Conservation (phyloP, 495 filamentous ascomycete species). For the Neurospora sp. region DNA sequence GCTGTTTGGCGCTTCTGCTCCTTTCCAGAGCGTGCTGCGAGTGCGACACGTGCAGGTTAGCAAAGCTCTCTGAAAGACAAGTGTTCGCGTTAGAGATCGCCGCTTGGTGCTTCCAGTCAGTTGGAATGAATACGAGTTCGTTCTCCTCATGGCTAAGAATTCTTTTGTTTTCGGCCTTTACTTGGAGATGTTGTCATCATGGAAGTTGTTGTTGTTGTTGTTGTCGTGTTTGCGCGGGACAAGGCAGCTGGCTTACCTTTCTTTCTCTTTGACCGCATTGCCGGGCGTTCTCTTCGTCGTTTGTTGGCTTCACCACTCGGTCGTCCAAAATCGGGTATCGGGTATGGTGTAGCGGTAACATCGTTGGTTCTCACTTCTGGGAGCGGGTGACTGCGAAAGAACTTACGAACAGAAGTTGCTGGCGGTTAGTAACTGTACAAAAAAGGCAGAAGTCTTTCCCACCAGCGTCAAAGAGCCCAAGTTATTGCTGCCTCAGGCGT, state of each 20-base stretch:
- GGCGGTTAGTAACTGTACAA: too few relatives aligned
- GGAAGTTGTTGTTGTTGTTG: neutral
- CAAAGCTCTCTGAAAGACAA: neutral
- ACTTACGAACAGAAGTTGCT: too few relatives aligned
- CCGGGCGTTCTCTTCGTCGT: neutral
- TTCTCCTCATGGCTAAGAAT: neutral
- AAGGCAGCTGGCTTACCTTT: neutral
- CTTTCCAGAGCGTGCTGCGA: neutral
- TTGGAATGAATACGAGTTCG: neutral
- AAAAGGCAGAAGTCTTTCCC: too few relatives aligned
- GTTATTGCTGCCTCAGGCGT: too few relatives aligned
- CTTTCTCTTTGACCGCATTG: neutral
- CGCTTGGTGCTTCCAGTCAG: neutral
- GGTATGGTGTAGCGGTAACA: neutral
- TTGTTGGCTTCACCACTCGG: neutral
- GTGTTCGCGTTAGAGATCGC: neutral
- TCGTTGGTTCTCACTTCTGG: neutral
- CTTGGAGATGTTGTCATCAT: neutral
- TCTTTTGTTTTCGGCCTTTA: neutral
- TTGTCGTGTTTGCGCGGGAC: neutral
- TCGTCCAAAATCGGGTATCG: neutral
- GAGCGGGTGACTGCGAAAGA: too few relatives aligned
- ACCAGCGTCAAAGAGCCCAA: too few relatives aligned
- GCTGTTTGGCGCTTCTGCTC: neutral
- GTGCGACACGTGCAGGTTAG: neutral